A percentile compares a stretch with the other conserved stretches of the same genome.
These are phyloP conservation scores for Tricholoma flavovirens DNA, from an alignment of 768 basidiomycete species.

Conservation along the genomic window DNA sequence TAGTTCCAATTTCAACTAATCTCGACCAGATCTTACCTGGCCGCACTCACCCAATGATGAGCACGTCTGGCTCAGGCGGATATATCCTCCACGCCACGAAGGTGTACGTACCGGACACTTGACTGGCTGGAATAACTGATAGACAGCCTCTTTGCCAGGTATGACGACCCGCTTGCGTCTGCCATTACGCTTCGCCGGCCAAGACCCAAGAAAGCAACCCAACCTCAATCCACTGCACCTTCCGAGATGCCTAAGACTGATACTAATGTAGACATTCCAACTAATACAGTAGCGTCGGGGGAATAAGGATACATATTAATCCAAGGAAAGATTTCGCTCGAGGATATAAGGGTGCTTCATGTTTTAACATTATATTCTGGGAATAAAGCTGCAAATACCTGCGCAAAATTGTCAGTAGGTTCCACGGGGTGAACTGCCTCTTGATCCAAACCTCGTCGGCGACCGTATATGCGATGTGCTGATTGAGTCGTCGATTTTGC, in stretches of 20 bases:
- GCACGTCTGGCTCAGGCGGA: constrained; percentile 81
- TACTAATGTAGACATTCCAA: constrained; percentile 2
- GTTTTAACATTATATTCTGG: constrained; percentile 36
- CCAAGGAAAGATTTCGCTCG: constrained; percentile 21
- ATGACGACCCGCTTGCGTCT: constrained; percentile 59
- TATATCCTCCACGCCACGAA: constrained; percentile 82
- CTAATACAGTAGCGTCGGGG: constrained; percentile 10
- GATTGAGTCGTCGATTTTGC: constrained; percentile 92
- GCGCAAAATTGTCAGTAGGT: not conserved
- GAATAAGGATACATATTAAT: constrained; percentile 10
- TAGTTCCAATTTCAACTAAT: not conserved
- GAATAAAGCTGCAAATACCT: constrained; percentile 56
- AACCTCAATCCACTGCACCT: constrained; percentile 4
- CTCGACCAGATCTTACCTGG: constrained; percentile 73
- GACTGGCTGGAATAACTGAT: not conserved
- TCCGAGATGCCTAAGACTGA: constrained; percentile 3
- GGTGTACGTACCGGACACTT: constrained; percentile 46
- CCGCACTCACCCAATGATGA: constrained; percentile 94
- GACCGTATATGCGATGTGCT: constrained; percentile 85
- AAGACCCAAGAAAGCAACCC: constrained; percentile 31
- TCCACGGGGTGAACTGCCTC: not conserved
- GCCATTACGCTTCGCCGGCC: constrained; percentile 43
- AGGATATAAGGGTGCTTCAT: constrained; percentile 4
- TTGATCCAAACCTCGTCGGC: constrained; percentile 71
- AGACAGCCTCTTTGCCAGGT: constrained; percentile 31